A percentile compares a stretch with the other conserved stretches of the same genome.
Evolutionary conservation across 225 moss, liverwort and hornwort genomes (phyloP).

Genomic region (Rhytidiadelphus loreus): DNA sequence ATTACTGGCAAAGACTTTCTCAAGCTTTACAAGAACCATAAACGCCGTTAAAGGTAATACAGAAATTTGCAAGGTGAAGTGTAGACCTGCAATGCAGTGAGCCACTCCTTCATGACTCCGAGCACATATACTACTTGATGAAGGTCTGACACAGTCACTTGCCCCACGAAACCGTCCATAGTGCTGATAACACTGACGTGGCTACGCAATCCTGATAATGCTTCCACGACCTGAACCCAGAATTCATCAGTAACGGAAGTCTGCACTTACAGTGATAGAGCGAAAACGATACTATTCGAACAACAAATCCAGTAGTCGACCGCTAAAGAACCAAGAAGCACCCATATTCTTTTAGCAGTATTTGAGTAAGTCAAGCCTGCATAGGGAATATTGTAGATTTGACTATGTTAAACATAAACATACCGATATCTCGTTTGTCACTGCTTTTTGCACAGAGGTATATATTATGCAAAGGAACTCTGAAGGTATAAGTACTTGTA

Average conservation of each 20-base stretch:
- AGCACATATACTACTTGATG: constrained; percentile 69
- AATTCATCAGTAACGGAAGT: neutral
- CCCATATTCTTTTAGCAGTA: neutral
- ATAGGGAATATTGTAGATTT: neutral
- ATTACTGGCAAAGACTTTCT: neutral
- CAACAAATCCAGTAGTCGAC: neutral
- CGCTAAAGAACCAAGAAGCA: neutral
- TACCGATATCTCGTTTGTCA: neutral
- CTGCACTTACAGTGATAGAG: neutral
- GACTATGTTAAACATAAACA: neutral
- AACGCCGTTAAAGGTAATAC: neutral
- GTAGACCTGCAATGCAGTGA: constrained; percentile 51
- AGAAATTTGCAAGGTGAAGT: neutral
- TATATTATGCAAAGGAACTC: neutral
- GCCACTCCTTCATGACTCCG: constrained; percentile 72
- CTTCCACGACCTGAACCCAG: constrained; percentile 43
- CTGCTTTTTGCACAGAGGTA: neutral
- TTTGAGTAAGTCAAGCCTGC: neutral
- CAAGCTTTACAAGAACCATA: neutral
- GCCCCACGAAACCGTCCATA: constrained; percentile 57
- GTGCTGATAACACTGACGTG: constrained; percentile 45
- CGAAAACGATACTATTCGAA: neutral
- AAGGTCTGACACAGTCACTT: constrained; percentile 60
- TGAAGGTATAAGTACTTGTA: neutral
- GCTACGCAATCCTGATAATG: constrained; percentile 49